Evolutionary conservation across 148 eudicot species (phyloP), one percentile per base, ranked within the genome.

Genomic region (Rhododendron kiyosumense): DNA sequence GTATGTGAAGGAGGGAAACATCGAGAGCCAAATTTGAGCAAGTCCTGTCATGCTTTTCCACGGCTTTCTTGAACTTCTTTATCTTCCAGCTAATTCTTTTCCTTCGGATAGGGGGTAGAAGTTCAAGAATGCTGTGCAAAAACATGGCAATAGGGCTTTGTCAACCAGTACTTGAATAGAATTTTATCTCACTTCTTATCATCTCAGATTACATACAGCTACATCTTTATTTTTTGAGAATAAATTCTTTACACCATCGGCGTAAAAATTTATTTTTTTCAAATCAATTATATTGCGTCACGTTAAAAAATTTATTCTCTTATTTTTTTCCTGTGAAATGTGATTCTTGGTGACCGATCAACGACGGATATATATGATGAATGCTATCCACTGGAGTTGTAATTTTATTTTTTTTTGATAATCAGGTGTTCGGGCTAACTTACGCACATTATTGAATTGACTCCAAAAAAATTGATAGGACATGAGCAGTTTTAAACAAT

Each of bases 1-100:
- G n/a, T n/a, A n/a, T n/a, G n/a, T n/a, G n/a, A n/a, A n/a, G n/a
- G 79, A 71, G 65, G 26, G 9, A 65, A 65, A 65, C 30, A 65
- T 9, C 3, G 32, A 30, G 76, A 30, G 76, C 41, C 30, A 71
- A 32, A 71, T 30, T 71, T 71, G 38, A 71, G 76, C 38, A 30
- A 71, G 76, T 32, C 76, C 76, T 24, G 76, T 71, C 38, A 71
- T 71, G 76, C 76, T 13, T 71, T 71, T 71, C 76, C 76, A 71
- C 76, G 76, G 76, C 76, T 71, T 71, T 71, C 76, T 71, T 71
- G 76, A 71, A 71, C 76, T 71, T 71, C 76, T 71, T 71, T 4
- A 30, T 71, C 14, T 30, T 71, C 76, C 38, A 71, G 76, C 76
- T 13, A 71, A 5, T 12, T 71, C 0, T 12, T 71, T 30, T 71